Evolutionary conservation across 2,329 filamentous ascomycete species (phyloP).

Genomic region (Plectosphaerella sp.): DNA sequence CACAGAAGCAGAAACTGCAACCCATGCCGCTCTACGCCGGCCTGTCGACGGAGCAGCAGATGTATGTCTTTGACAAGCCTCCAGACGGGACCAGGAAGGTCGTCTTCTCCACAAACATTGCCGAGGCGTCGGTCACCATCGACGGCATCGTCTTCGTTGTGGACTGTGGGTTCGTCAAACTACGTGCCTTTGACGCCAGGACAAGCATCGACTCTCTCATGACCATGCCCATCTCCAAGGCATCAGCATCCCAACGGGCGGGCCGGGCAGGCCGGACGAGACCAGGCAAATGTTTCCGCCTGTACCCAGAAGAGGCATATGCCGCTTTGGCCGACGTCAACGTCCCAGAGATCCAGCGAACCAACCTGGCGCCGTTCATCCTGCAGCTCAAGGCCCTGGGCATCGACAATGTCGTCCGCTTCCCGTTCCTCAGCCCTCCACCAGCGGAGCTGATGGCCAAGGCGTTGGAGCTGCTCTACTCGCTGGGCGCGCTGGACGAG

Average conservation of each 20-base stretch:
- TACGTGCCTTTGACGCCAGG: conserved; percentile 76
- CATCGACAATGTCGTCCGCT: conserved; percentile 89
- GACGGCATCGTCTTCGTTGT: conserved; percentile 88
- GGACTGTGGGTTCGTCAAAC: conserved; percentile 86
- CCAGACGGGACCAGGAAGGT: conserved; percentile 83
- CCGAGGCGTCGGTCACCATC: conserved; percentile 93
- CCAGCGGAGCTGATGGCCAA: conserved; percentile 80
- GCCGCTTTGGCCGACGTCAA: conserved; percentile 64
- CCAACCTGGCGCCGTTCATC: conserved; percentile 82
- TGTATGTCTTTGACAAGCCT: conserved; percentile 86
- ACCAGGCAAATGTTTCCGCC: conserved; percentile 87
- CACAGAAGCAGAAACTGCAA: conserved; percentile 56
- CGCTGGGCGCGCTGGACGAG: conserved; percentile 79
- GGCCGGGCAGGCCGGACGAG: conserved; percentile 86
- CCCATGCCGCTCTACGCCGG: conserved; percentile 85
- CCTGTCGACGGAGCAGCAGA: conserved; percentile 83
- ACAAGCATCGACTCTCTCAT: conserved; percentile 88
- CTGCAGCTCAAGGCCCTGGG: conserved; percentile 92
- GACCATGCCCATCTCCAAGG: conserved; percentile 78
- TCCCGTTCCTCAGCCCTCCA: conserved; percentile 83
- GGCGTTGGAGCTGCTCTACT: conserved; percentile 82
- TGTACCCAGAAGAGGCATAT: conserved; percentile 79
- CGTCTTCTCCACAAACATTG: conserved; percentile 91
- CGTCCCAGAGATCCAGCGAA: conserved; percentile 85
- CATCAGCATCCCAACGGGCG: conserved; percentile 85